Percentiles rank a stretch among this genome's conserved stretches.
Conservation (phyloP, 2,329 filamentous ascomycete genomes). For the Zymoseptoria ardabiliae region DNA sequence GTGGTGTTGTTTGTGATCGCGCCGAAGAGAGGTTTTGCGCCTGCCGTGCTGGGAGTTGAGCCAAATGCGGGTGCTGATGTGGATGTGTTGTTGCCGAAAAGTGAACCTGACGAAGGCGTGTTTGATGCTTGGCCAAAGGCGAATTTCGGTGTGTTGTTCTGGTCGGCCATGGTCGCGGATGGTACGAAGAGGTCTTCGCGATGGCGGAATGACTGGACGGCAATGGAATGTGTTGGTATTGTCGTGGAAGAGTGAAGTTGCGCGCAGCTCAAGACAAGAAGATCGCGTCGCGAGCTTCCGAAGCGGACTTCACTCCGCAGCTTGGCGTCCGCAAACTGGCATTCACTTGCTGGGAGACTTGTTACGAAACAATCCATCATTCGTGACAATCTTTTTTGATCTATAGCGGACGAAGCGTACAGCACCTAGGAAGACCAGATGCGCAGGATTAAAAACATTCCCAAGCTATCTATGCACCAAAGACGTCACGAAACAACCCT, state of each 20-base stretch:
- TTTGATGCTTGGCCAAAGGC: slow-evolving; percentile 7
- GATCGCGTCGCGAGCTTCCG: not conserved
- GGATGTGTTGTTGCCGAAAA: slow-evolving; percentile 7
- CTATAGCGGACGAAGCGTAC: not conserved
- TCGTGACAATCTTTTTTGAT: not conserved
- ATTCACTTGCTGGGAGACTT: too few species aligned
- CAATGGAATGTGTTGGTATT: not conserved
- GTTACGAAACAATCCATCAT: not conserved
- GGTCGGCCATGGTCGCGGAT: slow-evolving; percentile 14
- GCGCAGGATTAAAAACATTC: not conserved
- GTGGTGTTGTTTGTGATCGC: not conserved
- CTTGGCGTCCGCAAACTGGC: not conserved
- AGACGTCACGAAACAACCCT: not conserved
- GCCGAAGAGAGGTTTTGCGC: slow-evolving; percentile 2
- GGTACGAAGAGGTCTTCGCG: not conserved
- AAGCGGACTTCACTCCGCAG: not conserved
- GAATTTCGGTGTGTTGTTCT: slow-evolving; percentile 10
- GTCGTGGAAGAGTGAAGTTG: slow-evolving; percentile 4
- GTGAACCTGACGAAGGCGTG: not conserved
- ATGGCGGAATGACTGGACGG: slow-evolving; percentile 1
- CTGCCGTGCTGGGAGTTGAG: not conserved
- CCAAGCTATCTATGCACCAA: not conserved
- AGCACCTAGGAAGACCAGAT: not conserved
- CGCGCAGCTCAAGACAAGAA: not conserved
- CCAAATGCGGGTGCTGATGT: not conserved